Base-by-base conservation (phyloP, 106 monocot species). In the Triglochin maritima region DNA sequence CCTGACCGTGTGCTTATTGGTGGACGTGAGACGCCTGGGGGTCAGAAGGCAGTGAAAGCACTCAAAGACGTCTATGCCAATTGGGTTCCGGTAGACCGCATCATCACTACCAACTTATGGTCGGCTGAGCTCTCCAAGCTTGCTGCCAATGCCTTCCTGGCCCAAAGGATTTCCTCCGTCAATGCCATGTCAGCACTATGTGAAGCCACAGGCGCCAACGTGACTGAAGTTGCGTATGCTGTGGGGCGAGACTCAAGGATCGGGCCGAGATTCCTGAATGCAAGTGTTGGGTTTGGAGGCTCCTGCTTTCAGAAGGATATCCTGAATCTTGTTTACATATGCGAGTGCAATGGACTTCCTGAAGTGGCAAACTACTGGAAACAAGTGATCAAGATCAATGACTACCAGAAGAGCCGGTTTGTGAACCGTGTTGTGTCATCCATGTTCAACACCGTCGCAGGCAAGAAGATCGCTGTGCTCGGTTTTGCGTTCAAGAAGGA, bases 401-500 rank as follows among this genome's bases (percentile, higher is more conserved):
- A 79, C 69, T 79, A 79, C 74, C 79, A 79, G 68, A 79, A 79
- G 69, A 79, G 74, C 50, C 73, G 79, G 7, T 79, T 79, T 13
- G 79, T 79, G 8, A 79, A 79, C 57, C 45, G 79, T 10, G 73
- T 79, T 17, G 79, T 79, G 6, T 69, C 79, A 44, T 79, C 79
- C 56, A 79, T 79, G 79, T 79, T 79, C 49, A 79, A 79, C 73
- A 79, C 74, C 17, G 79, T 79, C 13, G 58, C 71, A 0, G 75
- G 70, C 49, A 71, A 80, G 71, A 75, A 80, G 70, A 72, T 81
- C 57, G 80, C 80, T 9, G 67, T 81, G 53, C 80, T 81, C 2
- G 80, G 80, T 16, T 81, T 81, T 10, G 80, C 76, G 46, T 81
- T 81, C 76, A 81, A 81, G 80, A 81, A 81, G 72, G 80, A 81